phyloP scores from a whole-genome alignment of 352 stramenopile genomes.

The Phytophthora tentaculata region DNA sequence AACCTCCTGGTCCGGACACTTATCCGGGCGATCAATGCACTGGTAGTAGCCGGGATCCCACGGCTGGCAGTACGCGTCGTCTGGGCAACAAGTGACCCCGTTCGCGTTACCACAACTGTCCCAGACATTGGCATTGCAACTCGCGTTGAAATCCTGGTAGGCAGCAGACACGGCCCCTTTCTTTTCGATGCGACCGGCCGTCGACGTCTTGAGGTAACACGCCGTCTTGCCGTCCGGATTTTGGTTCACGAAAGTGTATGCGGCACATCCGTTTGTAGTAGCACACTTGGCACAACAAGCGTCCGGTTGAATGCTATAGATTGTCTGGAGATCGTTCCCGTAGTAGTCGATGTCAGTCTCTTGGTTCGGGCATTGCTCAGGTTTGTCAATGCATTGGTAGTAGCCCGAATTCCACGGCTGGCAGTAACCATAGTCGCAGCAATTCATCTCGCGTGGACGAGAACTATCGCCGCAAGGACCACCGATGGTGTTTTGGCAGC shows the following conservation, averaged over 20 bases:
- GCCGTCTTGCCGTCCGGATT: constrained; percentile 58
- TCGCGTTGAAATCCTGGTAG: constrained; percentile 24
- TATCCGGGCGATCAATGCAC: constrained; percentile 41
- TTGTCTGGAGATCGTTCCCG: constrained; percentile 51
- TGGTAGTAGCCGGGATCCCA: constrained; percentile 73
- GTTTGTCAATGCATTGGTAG: constrained; percentile 59
- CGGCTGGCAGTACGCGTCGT: constrained; percentile 56
- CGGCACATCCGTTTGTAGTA: constrained; percentile 47
- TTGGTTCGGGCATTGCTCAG: constrained; percentile 41
- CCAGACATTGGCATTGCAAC: constrained; percentile 35
- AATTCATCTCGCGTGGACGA: constrained; percentile 38
- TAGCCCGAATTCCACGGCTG: constrained; percentile 68
- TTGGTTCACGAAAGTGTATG: constrained; percentile 71
- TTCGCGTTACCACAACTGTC: constrained; percentile 44
- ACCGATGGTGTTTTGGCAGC: constrained; percentile 56
- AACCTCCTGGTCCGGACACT: constrained; percentile 49
- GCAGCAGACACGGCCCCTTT: constrained; percentile 49
- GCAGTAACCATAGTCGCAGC: constrained; percentile 58
- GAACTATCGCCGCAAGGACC: constrained; percentile 41
- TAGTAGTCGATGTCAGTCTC: constrained; percentile 60
- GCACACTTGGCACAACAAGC: constrained; percentile 52
- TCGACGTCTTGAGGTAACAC: constrained; percentile 65
- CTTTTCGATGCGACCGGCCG: constrained; percentile 30
- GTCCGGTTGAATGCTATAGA: constrained; percentile 47
- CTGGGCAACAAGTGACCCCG: constrained; percentile 48